Percentiles rank a stretch among this genome's conserved stretches.
These are phyloP conservation scores for Colletotrichum paranaense DNA, from an alignment of 2,329 filamentous ascomycete genomes.

Conservation along the genomic window DNA sequence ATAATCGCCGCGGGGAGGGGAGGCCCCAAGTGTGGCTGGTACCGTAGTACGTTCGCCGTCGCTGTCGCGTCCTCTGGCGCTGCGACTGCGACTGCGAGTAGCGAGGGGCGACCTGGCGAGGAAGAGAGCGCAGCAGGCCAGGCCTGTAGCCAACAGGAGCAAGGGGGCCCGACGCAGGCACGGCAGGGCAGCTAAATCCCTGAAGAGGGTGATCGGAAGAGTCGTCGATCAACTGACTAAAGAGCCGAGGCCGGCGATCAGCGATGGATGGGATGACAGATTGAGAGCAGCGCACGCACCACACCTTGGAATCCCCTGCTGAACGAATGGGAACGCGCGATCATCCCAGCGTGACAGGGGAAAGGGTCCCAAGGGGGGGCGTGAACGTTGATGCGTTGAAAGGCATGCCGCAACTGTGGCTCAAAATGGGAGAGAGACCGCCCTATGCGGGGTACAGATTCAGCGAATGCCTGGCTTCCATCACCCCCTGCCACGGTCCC, in stretches of 20 bases:
- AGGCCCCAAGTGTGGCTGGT: conserved; percentile 24
- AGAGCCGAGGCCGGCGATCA: conserved; percentile 34
- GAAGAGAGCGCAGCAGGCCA: not conserved
- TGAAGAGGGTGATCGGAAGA: conserved; percentile 25
- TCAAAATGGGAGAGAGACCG: conserved; percentile 8
- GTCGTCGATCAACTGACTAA: conserved; percentile 34
- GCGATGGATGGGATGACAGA: conserved; percentile 36
- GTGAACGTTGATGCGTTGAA: conserved; percentile 4
- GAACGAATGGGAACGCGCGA: conserved; percentile 25
- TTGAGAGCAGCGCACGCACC: conserved; percentile 23
- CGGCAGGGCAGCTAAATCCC: conserved; percentile 16
- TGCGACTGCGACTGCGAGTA: not conserved
- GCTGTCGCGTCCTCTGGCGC: not conserved
- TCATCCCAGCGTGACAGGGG: not conserved
- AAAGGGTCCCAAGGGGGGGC: not conserved
- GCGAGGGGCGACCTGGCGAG: not conserved
- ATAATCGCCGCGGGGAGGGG: not conserved
- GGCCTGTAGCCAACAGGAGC: not conserved
- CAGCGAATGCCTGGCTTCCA: not conserved
- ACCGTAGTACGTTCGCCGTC: not conserved
- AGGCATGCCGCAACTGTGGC: conserved; percentile 9
- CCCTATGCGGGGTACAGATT: conserved; percentile 23
- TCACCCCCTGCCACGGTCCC: not conserved
- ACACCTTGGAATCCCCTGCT: conserved; percentile 25
- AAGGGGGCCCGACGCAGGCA: conserved; percentile 19